These are phyloP conservation scores for Elaeis oleifera DNA, from an alignment of 202 grass and related monocot species.

Conservation along the genomic window DNA sequence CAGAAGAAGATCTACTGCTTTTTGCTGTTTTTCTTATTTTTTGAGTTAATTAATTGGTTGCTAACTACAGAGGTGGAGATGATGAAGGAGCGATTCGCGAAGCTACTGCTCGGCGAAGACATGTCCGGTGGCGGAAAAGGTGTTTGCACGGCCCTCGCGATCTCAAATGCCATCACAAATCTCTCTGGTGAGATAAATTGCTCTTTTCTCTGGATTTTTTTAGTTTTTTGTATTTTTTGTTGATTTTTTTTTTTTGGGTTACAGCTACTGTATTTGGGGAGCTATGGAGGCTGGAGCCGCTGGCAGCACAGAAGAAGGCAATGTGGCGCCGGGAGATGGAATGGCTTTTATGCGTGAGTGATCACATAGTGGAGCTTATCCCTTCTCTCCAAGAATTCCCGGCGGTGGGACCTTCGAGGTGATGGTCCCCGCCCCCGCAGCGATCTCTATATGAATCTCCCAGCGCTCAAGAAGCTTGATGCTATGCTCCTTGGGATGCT, in stretches of 20 bases:
- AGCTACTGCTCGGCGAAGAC: slow-evolving; percentile 97
- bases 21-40: not conserved
- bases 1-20: slow-evolving; percentile 5
- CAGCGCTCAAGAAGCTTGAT: slow-evolving; percentile 91
- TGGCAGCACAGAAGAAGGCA: slow-evolving; percentile 66
- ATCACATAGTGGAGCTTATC: slow-evolving; percentile 86
- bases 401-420: slow-evolving; percentile 89
- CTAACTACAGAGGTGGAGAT: slow-evolving; percentile 72
- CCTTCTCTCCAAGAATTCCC: slow-evolving; percentile 84
- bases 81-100: slow-evolving; percentile 99
- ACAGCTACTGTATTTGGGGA: slow-evolving; percentile 95
- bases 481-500: slow-evolving; percentile 84
- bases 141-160: slow-evolving; percentile 93
- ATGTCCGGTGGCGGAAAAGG: slow-evolving; percentile 99
- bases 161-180: slow-evolving; percentile 98
- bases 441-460: slow-evolving; percentile 96
- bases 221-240: slow-evolving; percentile 3
- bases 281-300: slow-evolving; percentile 92
- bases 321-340: slow-evolving; percentile 98
- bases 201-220: not conserved
- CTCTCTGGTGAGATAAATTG: slow-evolving; percentile 55
- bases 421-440: slow-evolving; percentile 76
- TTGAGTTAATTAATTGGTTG: not conserved
- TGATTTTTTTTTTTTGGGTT: not conserved
- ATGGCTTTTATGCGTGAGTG: slow-evolving; percentile 81